phyloP scores from a whole-genome alignment of 2,329 filamentous ascomycete genomes.

The Paramyrothecium roridum region DNA sequence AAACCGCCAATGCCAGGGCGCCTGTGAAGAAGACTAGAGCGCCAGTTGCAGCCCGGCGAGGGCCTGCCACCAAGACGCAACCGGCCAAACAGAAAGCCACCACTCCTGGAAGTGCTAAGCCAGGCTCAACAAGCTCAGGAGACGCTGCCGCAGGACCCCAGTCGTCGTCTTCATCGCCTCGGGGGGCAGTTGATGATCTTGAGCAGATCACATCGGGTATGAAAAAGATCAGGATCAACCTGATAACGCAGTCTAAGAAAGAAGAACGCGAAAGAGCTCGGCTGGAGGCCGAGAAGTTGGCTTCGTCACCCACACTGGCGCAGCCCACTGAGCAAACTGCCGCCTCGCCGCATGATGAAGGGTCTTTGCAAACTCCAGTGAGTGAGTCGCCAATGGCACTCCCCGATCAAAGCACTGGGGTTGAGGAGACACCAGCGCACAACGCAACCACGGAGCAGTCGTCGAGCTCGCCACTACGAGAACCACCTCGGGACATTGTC shows the following conservation, averaged over 20 bases:
- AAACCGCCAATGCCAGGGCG: conserved; percentile 32
- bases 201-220: conserved; percentile 55
- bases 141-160: conserved; percentile 8
- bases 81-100: conserved; percentile 34
- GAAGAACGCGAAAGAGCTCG: conserved; percentile 45
- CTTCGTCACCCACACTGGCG: background rate
- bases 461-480: too few relatives aligned
- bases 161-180: conserved; percentile 6
- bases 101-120: conserved; percentile 11
- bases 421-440: background rate
- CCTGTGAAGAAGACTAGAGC: conserved; percentile 59
- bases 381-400: background rate
- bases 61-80: conserved; percentile 27
- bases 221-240: conserved; percentile 61
- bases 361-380: background rate
- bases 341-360: background rate
- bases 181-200: conserved; percentile 35
- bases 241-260: conserved; percentile 56
- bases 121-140: conserved; percentile 6
- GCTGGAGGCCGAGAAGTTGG: conserved; percentile 9
- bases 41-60: conserved; percentile 39
- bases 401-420: background rate
- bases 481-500: conserved; percentile 11
- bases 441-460: background rate
- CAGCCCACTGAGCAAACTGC: conserved; percentile 4